Evolutionary conservation across 148 eudicot genomes (phyloP), one percentile per base, ranked within the genome.

Genomic region (Fagopyrum tataricum): DNA sequence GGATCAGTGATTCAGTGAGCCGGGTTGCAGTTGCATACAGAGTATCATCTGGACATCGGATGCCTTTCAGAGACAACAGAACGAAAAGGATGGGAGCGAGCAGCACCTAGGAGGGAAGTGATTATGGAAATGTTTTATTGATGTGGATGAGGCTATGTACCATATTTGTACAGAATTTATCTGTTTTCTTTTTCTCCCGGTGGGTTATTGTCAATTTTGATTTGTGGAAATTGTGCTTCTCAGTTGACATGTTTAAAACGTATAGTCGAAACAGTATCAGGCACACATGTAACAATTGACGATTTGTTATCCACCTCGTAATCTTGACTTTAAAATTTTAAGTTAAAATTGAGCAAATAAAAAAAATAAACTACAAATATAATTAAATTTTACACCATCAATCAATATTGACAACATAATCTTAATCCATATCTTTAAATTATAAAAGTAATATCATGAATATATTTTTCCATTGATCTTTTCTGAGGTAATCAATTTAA

Each of bases 111-210:
- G 44, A 37, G 39, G 69, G 15, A 64, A 7, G 37, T 31, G 37
- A 31, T 37, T 37, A 39, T 64, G 69, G 69, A 37, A 39, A 64
- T 64, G 69, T 31, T 71, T 48, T 14, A 23, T 23, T 47, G 14
- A 15, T 44, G 72, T 44, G 52, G 49, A 46, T 41, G 74, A 26
- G 12, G 52, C 64, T 52, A 9, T 77, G 77, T 81, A 75, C 70
- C 59, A 66, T 77, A 62, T 49, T 44, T 81, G 80, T 81, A 81
- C 53, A 77, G 53, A 1, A 4, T 75, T 66, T 75, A 53, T 64
- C 39, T 44, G 14, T 74, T 41, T 15, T 7, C n/a, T n/a, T 58
- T 47, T 41, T 46, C 26, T 7, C 59, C 5, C 46, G 49, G 1
- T 13, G 15, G 14, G 49, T 37, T 55, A 15, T 52, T 52, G 21